Base-by-base conservation (phyloP, 306 rosid genomes). In the Sindora glabra region DNA sequence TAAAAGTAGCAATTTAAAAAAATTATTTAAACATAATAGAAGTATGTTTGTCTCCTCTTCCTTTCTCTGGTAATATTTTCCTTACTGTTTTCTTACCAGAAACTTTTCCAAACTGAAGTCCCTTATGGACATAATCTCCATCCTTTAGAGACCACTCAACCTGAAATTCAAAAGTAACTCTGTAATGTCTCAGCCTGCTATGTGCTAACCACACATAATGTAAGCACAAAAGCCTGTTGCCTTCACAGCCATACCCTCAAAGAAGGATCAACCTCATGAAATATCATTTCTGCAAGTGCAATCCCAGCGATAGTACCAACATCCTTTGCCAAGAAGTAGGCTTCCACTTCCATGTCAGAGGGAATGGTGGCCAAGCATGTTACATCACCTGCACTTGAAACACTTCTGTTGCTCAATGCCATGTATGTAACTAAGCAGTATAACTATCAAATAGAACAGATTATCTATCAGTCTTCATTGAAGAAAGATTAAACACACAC, bases 321-420 rank as follows among this genome's bases (percentile, higher is more conserved):
- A 71, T 91, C 96, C 82, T 91, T 88, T 8, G 86, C 95, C 77
- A 91, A 77, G 69, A 91, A 91, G 77, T 79, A 80, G 57, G 98
- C 98, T 71, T 91, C 95, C 40, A 85, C 88, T 63, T 77, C 83
- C 83, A 89, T 80, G 70, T 85, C 91, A 50, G 40, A 39, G 15
- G 92, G 96, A 68, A 81, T 83, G 66, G 92, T 88, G 10, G 96
- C 96, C 84, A 79, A 8, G 68, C 92, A 85, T 37, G 98, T 88
- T 55, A 91, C 79, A 61, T 91, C 95, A 42, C 95, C 98, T 88
- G 68, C 59, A 77, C 46, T 70, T 25, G 50, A 73, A 72, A 25
- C 62, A 79, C 48, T 23, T 22, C 6, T 12, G 30, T 49, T 10
- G 51, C 34, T 68, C 55, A 70, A 18, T 30, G 38, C 34, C 66